Evolutionary conservation across 768 basidiomycete genomes (phyloP).

Genomic region (Kwoniella bestiolae): DNA sequence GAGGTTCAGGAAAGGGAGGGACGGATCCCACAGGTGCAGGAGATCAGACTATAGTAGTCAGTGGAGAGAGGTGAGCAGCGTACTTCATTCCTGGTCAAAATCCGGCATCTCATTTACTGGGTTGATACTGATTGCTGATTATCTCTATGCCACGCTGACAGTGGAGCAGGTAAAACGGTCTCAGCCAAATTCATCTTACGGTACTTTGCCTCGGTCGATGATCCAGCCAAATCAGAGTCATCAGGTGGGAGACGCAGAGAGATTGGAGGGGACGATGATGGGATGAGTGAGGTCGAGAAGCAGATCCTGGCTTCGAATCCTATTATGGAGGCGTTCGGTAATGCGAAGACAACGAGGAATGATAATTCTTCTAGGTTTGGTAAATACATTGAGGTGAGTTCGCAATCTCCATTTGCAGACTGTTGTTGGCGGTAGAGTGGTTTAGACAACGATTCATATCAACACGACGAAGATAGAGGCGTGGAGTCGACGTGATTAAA

Average conservation of each 20-base stretch:
- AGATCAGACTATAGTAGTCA: slow-evolving; percentile 98
- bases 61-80: slow-evolving; percentile 82
- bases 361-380: slow-evolving; percentile 99
- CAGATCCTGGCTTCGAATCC: slow-evolving; percentile 99
- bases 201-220: slow-evolving; percentile 96
- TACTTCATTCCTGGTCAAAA: neutral
- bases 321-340: slow-evolving; percentile 97
- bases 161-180: slow-evolving; percentile 99
- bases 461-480: neutral
- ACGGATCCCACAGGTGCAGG: slow-evolving; percentile 67
- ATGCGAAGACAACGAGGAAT: slow-evolving; percentile 98
- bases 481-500: neutral
- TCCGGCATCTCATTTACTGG: neutral
- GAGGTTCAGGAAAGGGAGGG: slow-evolving; percentile 58
- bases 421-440: neutral
- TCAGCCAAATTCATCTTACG: slow-evolving; percentile 99
- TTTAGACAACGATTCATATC: neutral
- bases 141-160: slow-evolving; percentile 49
- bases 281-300: slow-evolving; percentile 85
- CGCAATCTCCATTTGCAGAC: neutral
- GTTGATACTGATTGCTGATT: neutral
- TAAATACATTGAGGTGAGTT: slow-evolving; percentile 93
- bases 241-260: slow-evolving; percentile 72
- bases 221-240: slow-evolving; percentile 68
- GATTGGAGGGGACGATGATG: slow-evolving; percentile 50